Evolutionary conservation across 176 grass and related monocot species (phyloP), one percentile per base, ranked within the genome.

Genomic region (Poa annua): DNA sequence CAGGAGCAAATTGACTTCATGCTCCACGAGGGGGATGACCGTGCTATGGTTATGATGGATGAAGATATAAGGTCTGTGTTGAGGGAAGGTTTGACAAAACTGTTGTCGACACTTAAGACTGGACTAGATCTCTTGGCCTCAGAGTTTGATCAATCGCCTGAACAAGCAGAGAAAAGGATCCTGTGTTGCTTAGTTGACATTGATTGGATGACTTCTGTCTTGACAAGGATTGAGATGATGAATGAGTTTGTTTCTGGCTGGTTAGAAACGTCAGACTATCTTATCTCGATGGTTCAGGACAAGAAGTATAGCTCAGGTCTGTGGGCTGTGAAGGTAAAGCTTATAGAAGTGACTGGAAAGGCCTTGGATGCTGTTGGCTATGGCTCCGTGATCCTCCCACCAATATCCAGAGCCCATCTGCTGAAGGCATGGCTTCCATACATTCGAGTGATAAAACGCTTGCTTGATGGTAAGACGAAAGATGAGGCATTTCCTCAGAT

Each of bases 1-100:
- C 92, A 98, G 74, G 96, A 98, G 77, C 96, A 98, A 93, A 86
- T 95, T 39, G 96, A 98, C 65, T 98, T 95, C 80, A 98, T 98
- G 92, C 91, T 98, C 78, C 83, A 91, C 33, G 83, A 90, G 38
- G 96, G 95, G 60, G 88, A 84, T 75, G 91, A 93, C 41, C 85
- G 81, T 79, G 86, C 92, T 85, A 90, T 95, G 49, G 80, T 95
- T 71, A 82, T 77, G 44, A 87, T 88, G 73, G 96, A 98, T 90
- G 88, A 92, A 70, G 92, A 95, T 71, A 89, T 98, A 72, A 95
- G 75, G 60, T 98, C 82, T 64, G 80, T 87, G 75, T 74, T 90
- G 56, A 81, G 12, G 74, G 81, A 74, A 63, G 92, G 96, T 56
- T 77, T 90, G 70, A 83, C 25, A 59, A 90, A 89, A 73, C 80